Conservation (phyloP, 2,329 filamentous ascomycete species). For the Aspergillus costaricaensis region DNA sequence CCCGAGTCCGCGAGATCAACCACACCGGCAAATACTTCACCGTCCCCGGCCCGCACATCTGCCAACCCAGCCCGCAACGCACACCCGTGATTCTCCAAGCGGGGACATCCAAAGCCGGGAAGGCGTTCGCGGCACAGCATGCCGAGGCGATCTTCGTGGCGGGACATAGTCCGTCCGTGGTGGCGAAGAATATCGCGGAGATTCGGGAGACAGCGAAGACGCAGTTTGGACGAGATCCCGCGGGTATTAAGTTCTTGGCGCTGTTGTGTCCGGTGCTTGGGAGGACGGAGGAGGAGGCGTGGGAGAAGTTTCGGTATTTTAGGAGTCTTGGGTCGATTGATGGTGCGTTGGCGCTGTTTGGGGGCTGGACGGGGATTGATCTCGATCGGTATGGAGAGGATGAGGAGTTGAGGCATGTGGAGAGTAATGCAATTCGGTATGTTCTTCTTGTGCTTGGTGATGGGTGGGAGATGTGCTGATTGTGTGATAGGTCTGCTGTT, state of each 20-base stretch:
- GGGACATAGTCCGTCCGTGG: slow-evolving; percentile 63
- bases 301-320: slow-evolving; percentile 64
- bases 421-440: slow-evolving; percentile 61
- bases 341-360: slow-evolving; percentile 70
- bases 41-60: slow-evolving; percentile 66
- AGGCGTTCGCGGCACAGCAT: slow-evolving; percentile 67
- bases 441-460: slow-evolving; percentile 11
- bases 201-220: slow-evolving; percentile 59
- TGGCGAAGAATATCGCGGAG: slow-evolving; percentile 63
- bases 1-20: slow-evolving; percentile 64
- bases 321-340: slow-evolving; percentile 63
- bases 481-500: slow-evolving; percentile 47
- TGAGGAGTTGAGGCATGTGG: slow-evolving; percentile 63
- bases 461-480: slow-evolving; percentile 7
- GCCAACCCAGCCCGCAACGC: slow-evolving; percentile 66
- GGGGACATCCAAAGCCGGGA: slow-evolving; percentile 66
- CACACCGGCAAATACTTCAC: slow-evolving; percentile 65
- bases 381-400: slow-evolving; percentile 62
- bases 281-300: slow-evolving; percentile 65
- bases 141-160: slow-evolving; percentile 72
- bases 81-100: slow-evolving; percentile 71
- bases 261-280: slow-evolving; percentile 67
- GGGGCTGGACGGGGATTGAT: slow-evolving; percentile 73
- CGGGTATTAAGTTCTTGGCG: slow-evolving; percentile 67
- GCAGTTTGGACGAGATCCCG: slow-evolving; percentile 58